phyloP scores from a whole-genome alignment of 176 grass and related monocot species.

The Avena atlantica region DNA sequence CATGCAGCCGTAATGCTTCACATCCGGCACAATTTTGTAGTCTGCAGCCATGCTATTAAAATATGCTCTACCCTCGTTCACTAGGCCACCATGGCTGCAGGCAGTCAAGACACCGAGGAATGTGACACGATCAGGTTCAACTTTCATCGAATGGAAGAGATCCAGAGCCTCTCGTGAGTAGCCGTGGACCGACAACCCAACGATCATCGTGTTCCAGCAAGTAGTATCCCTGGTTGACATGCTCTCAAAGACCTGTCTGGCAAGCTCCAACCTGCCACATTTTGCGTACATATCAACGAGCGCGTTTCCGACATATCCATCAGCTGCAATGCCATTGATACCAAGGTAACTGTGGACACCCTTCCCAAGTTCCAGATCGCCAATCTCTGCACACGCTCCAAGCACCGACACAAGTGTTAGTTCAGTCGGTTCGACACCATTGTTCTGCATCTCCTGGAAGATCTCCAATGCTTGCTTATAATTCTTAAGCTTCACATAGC shows the following conservation, averaged over 20 bases:
- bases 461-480: conserved; percentile 43
- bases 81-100: conserved; percentile 69
- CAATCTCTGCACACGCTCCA: conserved; percentile 57
- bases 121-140: conserved; percentile 58
- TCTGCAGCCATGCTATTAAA: conserved; percentile 58
- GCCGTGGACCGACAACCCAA: conserved; percentile 68
- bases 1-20: conserved; percentile 87
- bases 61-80: conserved; percentile 59
- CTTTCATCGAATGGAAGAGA: conserved; percentile 59
- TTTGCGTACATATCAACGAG: conserved; percentile 87
- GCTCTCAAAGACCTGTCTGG: conserved; percentile 52
- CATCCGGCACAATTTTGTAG: conserved; percentile 58
- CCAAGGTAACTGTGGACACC: conserved; percentile 59
- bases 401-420: conserved; percentile 64
- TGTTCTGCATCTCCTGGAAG: conserved; percentile 62
- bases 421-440: conserved; percentile 56
- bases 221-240: conserved; percentile 62
- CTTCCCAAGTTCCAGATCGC: conserved; percentile 50
- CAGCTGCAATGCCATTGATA: conserved; percentile 50
- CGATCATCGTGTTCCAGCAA: conserved; percentile 75
- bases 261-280: conserved; percentile 59
- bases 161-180: conserved; percentile 55
- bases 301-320: conserved; percentile 71
- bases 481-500: conserved; percentile 49
- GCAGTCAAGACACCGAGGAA: conserved; percentile 73